These are phyloP conservation scores for Begonia fuchsioides DNA, from an alignment of 306 rosid species.

Conservation along the genomic window DNA sequence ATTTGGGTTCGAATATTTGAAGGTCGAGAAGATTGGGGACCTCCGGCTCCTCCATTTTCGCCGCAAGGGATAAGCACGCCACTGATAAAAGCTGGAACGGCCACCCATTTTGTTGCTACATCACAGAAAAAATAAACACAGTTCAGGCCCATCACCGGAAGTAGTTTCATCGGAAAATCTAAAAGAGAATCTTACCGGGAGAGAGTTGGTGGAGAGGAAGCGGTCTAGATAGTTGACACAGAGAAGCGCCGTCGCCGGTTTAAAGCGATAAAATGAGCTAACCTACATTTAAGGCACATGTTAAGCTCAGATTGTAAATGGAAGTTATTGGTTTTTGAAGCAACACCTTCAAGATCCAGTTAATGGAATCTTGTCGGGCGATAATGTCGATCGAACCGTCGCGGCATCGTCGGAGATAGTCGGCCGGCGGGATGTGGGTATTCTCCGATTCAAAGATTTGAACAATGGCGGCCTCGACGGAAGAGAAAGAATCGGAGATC, in stretches of 20 bases:
- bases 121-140: neutral
- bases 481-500: constrained; percentile 6
- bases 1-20: constrained; percentile 36
- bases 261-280: constrained; percentile 28
- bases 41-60: constrained; percentile 55
- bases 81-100: constrained; percentile 56
- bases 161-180: constrained; percentile 3
- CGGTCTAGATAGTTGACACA: constrained; percentile 67
- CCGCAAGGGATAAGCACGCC: constrained; percentile 71
- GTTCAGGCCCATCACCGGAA: neutral
- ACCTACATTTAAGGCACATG: constrained; percentile 27
- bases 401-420: constrained; percentile 29
- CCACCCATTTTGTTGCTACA: constrained; percentile 33
- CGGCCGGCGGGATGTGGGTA: constrained; percentile 17
- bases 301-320: neutral
- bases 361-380: constrained; percentile 46
- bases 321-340: too few relatives aligned
- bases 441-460: constrained; percentile 18
- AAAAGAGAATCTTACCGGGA: constrained; percentile 24
- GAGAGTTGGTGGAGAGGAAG: constrained; percentile 36
- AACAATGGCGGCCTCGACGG: constrained; percentile 8
- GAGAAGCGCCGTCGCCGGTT: constrained; percentile 58
- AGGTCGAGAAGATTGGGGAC: constrained; percentile 46
- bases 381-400: constrained; percentile 25
- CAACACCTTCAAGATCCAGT: constrained; percentile 59